Base-by-base conservation (phyloP, 257 asterid genomes). In the Handroanthus guayacan region DNA sequence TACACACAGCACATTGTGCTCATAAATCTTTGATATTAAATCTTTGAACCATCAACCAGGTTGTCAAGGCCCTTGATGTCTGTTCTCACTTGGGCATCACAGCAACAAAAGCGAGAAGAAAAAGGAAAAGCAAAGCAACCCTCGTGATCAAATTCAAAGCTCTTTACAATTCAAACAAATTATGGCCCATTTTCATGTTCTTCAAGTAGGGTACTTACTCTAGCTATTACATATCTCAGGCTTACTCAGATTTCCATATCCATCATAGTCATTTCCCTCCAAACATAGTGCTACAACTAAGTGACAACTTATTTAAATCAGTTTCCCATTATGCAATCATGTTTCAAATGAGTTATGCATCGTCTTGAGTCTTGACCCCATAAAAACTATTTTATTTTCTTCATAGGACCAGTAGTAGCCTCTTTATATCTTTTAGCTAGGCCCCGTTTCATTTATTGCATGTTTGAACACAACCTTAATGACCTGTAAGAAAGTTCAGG, bases 71-170 rank as follows among this genome's bases (percentile, higher is more conserved):
- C 64, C 71, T 37, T 36, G 14, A 10, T 44, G 71, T 80, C 78
- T 75, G 78, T 63, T 62, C 45, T 62, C 63, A 52, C 9, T 3
- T 36, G 20, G 56, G 69, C 18, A 76, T 36, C 36, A 70, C 31
- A 34, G 14, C 25, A n/a, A 34, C 62, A 65, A 66, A 47, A 36
- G 14, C 54, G 17, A 56, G 47, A 48, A 9, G 16, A 64, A 31
- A 5, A 61, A 25, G 31, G 25, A 57, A 45, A 36, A 25, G 31
- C 31, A 25, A 61, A 60, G 37, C 82, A 66, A 60, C 71, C 78
- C 74, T 75, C 72, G 69, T 74, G 76, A 75, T 79, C 71, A 52
- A 61, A 45, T 75, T 61, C 63, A 75, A 38, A 31, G 17, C 31
- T 9, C 34, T 48, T 60, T 4, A 1, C 45, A 66, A 41, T 60